Conservation (phyloP, 208 protist species). For the Kentomonas sorsogonicus region DNA sequence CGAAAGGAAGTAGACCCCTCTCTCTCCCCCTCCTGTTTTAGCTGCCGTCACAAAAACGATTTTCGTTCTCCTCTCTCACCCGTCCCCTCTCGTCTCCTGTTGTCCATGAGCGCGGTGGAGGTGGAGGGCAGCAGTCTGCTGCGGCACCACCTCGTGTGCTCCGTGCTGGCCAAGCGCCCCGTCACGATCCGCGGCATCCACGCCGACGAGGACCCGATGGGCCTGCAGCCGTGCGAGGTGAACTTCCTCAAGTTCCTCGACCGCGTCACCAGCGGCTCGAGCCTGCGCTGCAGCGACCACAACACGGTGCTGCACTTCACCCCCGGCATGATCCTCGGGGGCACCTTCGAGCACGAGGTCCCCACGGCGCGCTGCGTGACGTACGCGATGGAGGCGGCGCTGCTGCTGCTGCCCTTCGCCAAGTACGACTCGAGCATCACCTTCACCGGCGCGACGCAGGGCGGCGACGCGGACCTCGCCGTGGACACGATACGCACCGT, state of each 20-base stretch:
- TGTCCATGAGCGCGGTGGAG: too few species aligned
- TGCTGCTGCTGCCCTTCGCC: slow-evolving; percentile 86
- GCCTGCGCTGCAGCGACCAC: slow-evolving; percentile 62
- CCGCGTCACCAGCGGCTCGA: slow-evolving; percentile 82
- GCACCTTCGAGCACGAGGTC: slow-evolving; percentile 85
- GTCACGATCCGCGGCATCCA: slow-evolving; percentile 68
- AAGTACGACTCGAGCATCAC: slow-evolving; percentile 87
- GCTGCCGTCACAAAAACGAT: too few species aligned
- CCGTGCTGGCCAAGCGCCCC: slow-evolving; percentile 68
- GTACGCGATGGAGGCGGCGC: slow-evolving; percentile 81
- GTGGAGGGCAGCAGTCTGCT: slow-evolving; percentile 85
- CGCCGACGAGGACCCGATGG: slow-evolving; percentile 59
- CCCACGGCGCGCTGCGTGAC: slow-evolving; percentile 68
- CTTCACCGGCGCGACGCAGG: slow-evolving; percentile 81
- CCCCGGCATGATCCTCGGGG: slow-evolving; percentile 90
- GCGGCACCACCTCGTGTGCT: slow-evolving; percentile 84
- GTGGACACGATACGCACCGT: slow-evolving; percentile 89
- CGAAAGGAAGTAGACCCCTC: slow-evolving; percentile 4
- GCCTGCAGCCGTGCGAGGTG: slow-evolving; percentile 71
- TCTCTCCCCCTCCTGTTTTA: slow-evolving; percentile 7
- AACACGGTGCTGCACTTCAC: slow-evolving; percentile 76
- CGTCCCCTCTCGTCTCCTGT: too few species aligned
- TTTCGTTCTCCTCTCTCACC: too few species aligned
- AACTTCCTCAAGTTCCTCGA: slow-evolving; percentile 93
- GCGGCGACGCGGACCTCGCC: slow-evolving; percentile 68